Percentiles rank a stretch among this genome's conserved stretches.
These are phyloP conservation scores for Collybia sp. DNA, from an alignment of 768 basidiomycete genomes.

Conservation along the genomic window DNA sequence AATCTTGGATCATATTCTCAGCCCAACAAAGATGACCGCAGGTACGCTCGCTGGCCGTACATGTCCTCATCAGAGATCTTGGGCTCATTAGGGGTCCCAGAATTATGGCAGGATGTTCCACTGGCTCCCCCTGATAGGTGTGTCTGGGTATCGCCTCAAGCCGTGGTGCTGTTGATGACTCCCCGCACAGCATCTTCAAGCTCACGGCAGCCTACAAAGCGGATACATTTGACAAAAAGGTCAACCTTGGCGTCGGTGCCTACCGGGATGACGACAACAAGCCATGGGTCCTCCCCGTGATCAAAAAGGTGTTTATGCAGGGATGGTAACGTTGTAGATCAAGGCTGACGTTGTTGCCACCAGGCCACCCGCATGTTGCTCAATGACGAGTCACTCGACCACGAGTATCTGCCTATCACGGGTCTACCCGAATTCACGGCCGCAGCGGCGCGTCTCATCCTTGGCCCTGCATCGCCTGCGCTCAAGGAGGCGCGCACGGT, in stretches of 20 bases:
- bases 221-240: constrained; percentile 69
- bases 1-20: constrained; percentile 47
- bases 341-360: background rate
- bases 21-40: constrained; percentile 40
- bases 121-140: constrained; percentile 86
- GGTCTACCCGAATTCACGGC: constrained; percentile 80
- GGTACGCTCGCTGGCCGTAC: constrained; percentile 40
- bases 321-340: background rate
- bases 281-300: constrained; percentile 90
- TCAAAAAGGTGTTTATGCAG: constrained; percentile 61
- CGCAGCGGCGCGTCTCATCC: constrained; percentile 78
- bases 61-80: constrained; percentile 1
- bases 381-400: constrained; percentile 70
- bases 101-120: constrained; percentile 71
- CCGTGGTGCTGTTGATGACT: background rate
- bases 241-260: constrained; percentile 91
- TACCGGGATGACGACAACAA: constrained; percentile 86
- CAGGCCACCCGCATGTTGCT: constrained; percentile 74
- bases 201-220: constrained; percentile 87
- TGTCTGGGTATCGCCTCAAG: constrained; percentile 6
- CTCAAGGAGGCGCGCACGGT: constrained; percentile 67
- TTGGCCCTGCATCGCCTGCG: constrained; percentile 68
- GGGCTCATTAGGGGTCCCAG: constrained; percentile 29
- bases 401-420: constrained; percentile 90
- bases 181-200: constrained; percentile 71